Percentiles rank a stretch among this genome's conserved stretches.
Conservation (phyloP, 331 rosid species). For the Spiraea crenata region DNA sequence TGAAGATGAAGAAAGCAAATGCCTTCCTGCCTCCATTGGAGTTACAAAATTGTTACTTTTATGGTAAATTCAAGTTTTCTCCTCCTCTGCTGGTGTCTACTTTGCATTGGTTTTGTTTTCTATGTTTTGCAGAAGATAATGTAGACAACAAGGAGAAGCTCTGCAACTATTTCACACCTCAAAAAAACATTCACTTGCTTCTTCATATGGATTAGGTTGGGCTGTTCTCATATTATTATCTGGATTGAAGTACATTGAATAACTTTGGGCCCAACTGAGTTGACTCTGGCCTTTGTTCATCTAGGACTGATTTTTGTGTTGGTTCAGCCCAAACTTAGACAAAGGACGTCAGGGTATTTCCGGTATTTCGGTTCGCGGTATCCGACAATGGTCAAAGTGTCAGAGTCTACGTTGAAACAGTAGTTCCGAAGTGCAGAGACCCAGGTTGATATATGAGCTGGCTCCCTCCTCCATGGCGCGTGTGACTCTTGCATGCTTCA, state of each 20-base stretch:
- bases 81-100: background rate
- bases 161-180: constrained; percentile 35
- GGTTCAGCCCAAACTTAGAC: background rate
- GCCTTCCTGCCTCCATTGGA: constrained; percentile 74
- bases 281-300: background rate
- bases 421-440: background rate
- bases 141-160: constrained; percentile 8
- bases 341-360: background rate
- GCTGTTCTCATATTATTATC: background rate
- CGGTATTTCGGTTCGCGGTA: constrained; percentile 5
- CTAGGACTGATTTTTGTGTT: background rate
- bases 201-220: constrained; percentile 36
- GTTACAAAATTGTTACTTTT: background rate
- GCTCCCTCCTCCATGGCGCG: too few species aligned
- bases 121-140: constrained; percentile 20
- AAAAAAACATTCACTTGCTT: background rate
- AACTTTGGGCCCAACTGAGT: background rate
- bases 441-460: too few species aligned
- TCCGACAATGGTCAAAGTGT: constrained; percentile 24
- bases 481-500: too few species aligned
- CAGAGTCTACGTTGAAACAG: background rate
- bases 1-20: constrained; percentile 54
- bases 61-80: background rate
- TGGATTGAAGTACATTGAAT: background rate
- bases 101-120: constrained; percentile 4